phyloP scores from a whole-genome alignment of 495 filamentous ascomycete genomes.

The Elasticomyces elasticus region DNA sequence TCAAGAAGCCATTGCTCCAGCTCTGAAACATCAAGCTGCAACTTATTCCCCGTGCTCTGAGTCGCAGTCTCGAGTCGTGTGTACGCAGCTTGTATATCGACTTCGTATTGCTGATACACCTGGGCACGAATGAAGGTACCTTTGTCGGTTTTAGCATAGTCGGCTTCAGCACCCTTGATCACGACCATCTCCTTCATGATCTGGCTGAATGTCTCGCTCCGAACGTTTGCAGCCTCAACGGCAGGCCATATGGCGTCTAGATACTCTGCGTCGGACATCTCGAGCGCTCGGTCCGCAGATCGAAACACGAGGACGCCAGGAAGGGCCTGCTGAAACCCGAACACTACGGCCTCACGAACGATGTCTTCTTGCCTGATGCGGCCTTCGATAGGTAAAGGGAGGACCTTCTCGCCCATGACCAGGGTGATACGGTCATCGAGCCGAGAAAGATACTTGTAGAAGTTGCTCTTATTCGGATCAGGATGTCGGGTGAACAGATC shows the following conservation, averaged over 20 bases:
- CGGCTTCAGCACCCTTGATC: constrained; percentile 5
- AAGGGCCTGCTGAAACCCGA: constrained; percentile 34
- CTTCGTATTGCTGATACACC: constrained; percentile 21
- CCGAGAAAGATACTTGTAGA: constrained; percentile 56
- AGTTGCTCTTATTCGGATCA: constrained; percentile 36
- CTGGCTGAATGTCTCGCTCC: constrained; percentile 10
- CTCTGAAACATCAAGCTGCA: constrained; percentile 3
- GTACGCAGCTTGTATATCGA: constrained; percentile 22
- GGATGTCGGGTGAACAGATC: constrained; percentile 58
- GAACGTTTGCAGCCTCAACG: constrained; percentile 19
- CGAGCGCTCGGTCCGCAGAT: constrained; percentile 3
- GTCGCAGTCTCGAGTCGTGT: not conserved
- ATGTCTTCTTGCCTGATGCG: constrained; percentile 41
- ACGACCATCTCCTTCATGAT: constrained; percentile 21
- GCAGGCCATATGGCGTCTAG: constrained; percentile 19
- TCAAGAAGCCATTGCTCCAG: constrained; percentile 10
- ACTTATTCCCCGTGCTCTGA: not conserved
- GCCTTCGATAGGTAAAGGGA: constrained; percentile 55
- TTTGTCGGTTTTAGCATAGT: constrained; percentile 24
- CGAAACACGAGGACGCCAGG: constrained; percentile 28
- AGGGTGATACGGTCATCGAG: constrained; percentile 56
- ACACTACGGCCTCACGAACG: constrained; percentile 49
- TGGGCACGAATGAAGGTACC: constrained; percentile 24
- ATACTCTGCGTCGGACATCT: constrained; percentile 15
- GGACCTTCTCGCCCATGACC: constrained; percentile 58